Percentiles rank a stretch among this genome's conserved stretches.
These are phyloP conservation scores for Dryadomyces quercivorus DNA, from an alignment of 2,329 filamentous ascomycete genomes.

Conservation along the genomic window DNA sequence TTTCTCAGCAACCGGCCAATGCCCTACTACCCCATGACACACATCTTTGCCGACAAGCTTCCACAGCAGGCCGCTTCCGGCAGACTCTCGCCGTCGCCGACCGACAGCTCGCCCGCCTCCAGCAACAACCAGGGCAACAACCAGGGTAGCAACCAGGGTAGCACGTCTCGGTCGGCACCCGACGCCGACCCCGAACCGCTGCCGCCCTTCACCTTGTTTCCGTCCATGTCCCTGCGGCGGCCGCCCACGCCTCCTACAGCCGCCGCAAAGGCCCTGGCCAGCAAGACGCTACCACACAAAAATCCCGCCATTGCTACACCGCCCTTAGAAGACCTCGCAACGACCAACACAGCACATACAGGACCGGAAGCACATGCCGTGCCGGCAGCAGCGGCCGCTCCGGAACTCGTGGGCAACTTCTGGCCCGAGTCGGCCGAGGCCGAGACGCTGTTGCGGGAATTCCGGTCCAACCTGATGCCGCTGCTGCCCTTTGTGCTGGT, in stretches of 20 bases:
- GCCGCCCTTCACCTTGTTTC: not conserved
- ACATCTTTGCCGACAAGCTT: not conserved
- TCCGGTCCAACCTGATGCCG: conserved; percentile 19
- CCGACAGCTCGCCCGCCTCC: conserved; percentile 4
- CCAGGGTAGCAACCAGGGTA: conserved; percentile 1
- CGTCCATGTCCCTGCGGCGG: not conserved
- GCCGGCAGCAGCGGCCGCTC: not conserved
- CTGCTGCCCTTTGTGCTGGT: conserved; percentile 35
- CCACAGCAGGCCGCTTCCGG: not conserved
- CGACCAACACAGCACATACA: no score
- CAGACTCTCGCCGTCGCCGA: not conserved
- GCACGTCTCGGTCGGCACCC: not conserved
- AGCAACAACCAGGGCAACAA: conserved; percentile 3
- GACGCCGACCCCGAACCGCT: not conserved
- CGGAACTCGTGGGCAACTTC: conserved; percentile 5
- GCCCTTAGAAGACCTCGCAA: no score
- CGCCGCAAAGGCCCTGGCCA: no score
- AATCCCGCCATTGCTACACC: no score
- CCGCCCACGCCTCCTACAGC: not conserved
- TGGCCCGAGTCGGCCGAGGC: conserved; percentile 32
- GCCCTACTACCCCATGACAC: not conserved
- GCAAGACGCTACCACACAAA: no score
- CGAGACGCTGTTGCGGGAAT: conserved; percentile 25
- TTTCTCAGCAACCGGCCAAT: not conserved
- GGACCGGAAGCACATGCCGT: not conserved